Evolutionary conservation across 2,329 filamentous ascomycete genomes (phyloP), one percentile per base, ranked within the genome.

Genomic region (Boeremia lycopersici): DNA sequence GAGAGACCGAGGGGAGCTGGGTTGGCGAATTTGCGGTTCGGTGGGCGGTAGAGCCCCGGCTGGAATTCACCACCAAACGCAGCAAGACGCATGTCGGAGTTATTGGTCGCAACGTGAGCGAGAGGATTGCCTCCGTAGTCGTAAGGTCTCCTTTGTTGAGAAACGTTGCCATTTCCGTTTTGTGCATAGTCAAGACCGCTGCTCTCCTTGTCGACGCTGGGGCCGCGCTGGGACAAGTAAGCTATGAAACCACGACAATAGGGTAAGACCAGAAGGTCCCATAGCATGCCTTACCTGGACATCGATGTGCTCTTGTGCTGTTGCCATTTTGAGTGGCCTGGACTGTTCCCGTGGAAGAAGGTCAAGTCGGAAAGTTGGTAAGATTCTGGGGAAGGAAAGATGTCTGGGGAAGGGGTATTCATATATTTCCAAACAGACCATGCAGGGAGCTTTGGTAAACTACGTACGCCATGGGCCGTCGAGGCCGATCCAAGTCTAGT

Each of bases 1-100:
- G 84, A 81, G 41, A 86, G 78, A 51, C 84, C 84, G 19, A 86
- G 77, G 9, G 84, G 84, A 53, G 83, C 83, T 41, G 84, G 84
- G 70, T 86, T 86, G 69, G 79, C 84, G 65, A 84, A 78, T 57
- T 81, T 82, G 71, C 75, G 75, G 44, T 63, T 68, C 19, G 73
- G 73, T 17, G 71, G 49, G 61, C 63, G 63, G 74, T 82, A 81
- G 17, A 79, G 75, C 74, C 80, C 80, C 10, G 80, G 80, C 62
- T 82, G 80, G 64, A 82, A 80, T 61, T 80, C 78, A 74, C 80
- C 80, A 67, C 80, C 80, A 48, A 82, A 82, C 41, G 80, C 78
- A 29, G 74, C 69, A 13, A 81, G 73, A 31, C 78, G 77, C 26
- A 72, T 38, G 7, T 76, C 74, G n/a, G 77, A 76, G 45, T 81